Conservation (phyloP, 2,329 filamentous ascomycete species). For the Amylocarpus encephaloides region DNA sequence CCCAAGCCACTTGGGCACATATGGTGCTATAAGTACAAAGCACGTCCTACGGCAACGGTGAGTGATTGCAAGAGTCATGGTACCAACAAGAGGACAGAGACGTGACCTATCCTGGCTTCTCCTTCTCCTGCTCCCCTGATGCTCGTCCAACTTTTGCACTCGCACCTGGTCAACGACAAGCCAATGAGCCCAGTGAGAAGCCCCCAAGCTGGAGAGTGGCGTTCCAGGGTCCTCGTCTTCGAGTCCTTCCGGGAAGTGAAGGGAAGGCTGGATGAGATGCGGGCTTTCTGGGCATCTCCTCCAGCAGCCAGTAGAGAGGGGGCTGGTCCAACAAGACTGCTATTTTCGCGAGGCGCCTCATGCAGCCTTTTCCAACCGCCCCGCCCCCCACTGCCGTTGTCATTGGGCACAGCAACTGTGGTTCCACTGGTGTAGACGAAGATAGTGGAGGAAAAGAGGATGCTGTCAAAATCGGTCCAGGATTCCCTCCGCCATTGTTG, state of each 20-base stretch:
- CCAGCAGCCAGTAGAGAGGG: constrained; percentile 19
- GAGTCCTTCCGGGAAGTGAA: constrained; percentile 10
- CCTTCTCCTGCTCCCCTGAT: too few relatives aligned
- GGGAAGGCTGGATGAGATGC: constrained; percentile 13
- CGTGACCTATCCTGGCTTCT: too few relatives aligned
- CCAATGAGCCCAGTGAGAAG: constrained; percentile 16
- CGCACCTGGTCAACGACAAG: not conserved
- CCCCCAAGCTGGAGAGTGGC: constrained; percentile 6
- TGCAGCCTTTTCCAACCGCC: constrained; percentile 27
- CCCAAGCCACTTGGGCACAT: not conserved
- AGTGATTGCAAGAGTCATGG: too few relatives aligned
- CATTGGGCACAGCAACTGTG: constrained; percentile 15
- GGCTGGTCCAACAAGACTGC: constrained; percentile 11
- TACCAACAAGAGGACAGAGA: too few relatives aligned
- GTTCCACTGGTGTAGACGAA: constrained; percentile 8
- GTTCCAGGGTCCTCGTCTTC: constrained; percentile 12
- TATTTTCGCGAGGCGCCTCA: constrained; percentile 32
- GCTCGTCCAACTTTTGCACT: not conserved
- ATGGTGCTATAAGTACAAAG: too few relatives aligned
- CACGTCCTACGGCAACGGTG: too few relatives aligned
- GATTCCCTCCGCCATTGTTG: constrained; percentile 6
- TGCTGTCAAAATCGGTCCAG: constrained; percentile 13
- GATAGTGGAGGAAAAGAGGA: not conserved
- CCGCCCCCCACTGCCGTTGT: constrained; percentile 17
- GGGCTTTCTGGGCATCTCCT: constrained; percentile 3